Evolutionary conservation across 176 grass and related monocot species (phyloP).

Genomic region (Triticum monococcum): DNA sequence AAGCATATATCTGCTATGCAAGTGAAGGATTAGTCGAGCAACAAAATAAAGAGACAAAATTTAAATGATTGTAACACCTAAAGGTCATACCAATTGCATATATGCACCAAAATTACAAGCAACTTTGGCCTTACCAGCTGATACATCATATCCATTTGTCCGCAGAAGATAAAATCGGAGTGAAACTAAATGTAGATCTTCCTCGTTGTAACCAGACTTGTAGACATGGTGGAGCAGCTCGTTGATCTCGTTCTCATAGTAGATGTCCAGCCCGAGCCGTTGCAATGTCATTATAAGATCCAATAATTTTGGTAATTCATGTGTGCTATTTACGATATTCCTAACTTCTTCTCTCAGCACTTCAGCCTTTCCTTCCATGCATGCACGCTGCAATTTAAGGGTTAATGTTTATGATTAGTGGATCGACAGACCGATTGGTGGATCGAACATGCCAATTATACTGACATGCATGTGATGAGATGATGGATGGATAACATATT

Average conservation of each 20-base stretch:
- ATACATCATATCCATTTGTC: constrained; percentile 21
- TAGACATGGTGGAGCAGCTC: constrained; percentile 1
- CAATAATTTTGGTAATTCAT: constrained; percentile 1
- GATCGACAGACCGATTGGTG: neutral
- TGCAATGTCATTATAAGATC: constrained; percentile 31
- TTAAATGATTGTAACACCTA: neutral
- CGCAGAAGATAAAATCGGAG: constrained; percentile 45
- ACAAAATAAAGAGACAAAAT: neutral
- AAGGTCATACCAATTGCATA: neutral
- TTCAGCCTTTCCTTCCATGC: neutral
- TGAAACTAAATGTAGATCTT: constrained; percentile 28
- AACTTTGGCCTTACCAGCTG: constrained; percentile 22
- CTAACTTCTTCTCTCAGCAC: constrained; percentile 29
- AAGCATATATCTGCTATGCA: neutral
- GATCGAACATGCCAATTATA: neutral
- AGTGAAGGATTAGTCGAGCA: neutral
- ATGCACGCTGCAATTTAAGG: neutral
- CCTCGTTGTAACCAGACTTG: neutral
- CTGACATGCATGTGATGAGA: neutral
- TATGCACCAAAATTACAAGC: neutral
- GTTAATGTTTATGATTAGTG: neutral
- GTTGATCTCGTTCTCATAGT: constrained; percentile 30
- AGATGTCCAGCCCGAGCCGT: constrained; percentile 30
- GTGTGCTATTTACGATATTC: neutral
- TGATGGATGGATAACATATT: neutral